Percentiles rank a stretch among this genome's conserved stretches.
phyloP scores from a whole-genome alignment of 352 stramenopile genomes.

The Elongisporangium prolatum region DNA sequence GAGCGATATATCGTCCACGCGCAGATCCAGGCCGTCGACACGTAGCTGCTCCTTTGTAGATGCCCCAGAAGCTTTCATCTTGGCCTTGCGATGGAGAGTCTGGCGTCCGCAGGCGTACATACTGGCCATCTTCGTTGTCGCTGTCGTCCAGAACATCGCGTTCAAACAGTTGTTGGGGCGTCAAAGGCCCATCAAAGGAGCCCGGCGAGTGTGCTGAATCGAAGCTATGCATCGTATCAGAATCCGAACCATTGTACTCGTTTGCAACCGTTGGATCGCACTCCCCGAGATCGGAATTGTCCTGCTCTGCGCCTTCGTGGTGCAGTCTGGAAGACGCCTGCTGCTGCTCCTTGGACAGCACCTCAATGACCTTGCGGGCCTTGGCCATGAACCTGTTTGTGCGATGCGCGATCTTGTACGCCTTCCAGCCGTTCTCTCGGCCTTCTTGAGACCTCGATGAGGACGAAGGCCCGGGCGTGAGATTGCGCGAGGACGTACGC shows the following conservation, averaged over 20 bases:
- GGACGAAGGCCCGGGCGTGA: conserved; percentile 13
- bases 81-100: conserved; percentile 1
- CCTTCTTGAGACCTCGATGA: conserved; percentile 4
- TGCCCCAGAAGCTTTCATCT: conserved; percentile 42
- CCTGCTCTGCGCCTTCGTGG: neutral
- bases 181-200: neutral
- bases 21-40: conserved; percentile 41
- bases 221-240: neutral
- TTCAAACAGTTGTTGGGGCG: conserved; percentile 28
- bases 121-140: conserved; percentile 4
- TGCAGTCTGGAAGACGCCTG: conserved; percentile 1
- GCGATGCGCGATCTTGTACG: conserved; percentile 58
- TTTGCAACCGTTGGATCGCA: neutral
- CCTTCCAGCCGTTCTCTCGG: conserved; percentile 38
- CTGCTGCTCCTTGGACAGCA: conserved; percentile 17
- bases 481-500: conserved; percentile 13
- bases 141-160: conserved; percentile 40
- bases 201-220: neutral
- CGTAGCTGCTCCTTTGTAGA: conserved; percentile 44
- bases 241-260: neutral
- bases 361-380: conserved; percentile 43
- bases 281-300: neutral
- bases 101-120: neutral
- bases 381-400: conserved; percentile 59
- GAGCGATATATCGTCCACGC: conserved; percentile 52